Evolutionary conservation across 495 filamentous ascomycete species (phyloP).

Genomic region (Aspergillus carlsbadensis): DNA sequence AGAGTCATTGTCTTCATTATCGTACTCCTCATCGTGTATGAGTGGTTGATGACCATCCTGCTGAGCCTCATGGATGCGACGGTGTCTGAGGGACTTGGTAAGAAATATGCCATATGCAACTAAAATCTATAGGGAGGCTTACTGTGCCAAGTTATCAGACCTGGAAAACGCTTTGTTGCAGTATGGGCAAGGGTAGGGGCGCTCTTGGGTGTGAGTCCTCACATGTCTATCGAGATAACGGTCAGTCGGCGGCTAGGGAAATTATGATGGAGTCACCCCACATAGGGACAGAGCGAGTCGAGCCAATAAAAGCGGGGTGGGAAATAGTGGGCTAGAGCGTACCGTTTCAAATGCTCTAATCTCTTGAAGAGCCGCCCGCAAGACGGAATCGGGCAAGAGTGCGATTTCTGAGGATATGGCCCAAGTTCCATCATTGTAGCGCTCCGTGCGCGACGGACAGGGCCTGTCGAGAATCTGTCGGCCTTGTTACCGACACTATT

Average conservation of each 20-base stretch:
- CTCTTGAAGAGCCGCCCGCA: slow-evolving; percentile 98
- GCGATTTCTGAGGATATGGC: slow-evolving; percentile 95
- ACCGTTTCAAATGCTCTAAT: slow-evolving; percentile 98
- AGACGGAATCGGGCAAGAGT: slow-evolving; percentile 97
- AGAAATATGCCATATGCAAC: neutral
- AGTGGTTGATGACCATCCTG: slow-evolving; percentile 64
- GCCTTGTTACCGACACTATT: slow-evolving; percentile 59
- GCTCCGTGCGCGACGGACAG: slow-evolving; percentile 85
- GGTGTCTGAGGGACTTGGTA: slow-evolving; percentile 60
- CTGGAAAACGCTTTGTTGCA: slow-evolving; percentile 98
- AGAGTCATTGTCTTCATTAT: slow-evolving; percentile 70
- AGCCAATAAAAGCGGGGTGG: slow-evolving; percentile 12
- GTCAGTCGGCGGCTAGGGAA: slow-evolving; percentile 61
- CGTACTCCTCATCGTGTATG: slow-evolving; percentile 71
- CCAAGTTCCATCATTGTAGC: slow-evolving; percentile 96
- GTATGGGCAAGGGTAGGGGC: slow-evolving; percentile 93
- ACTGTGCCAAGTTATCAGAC: slow-evolving; percentile 98
- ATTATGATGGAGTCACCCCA: slow-evolving; percentile 26
- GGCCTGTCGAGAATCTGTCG: slow-evolving; percentile 65
- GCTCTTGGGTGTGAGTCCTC: slow-evolving; percentile 98
- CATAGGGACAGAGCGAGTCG: slow-evolving; percentile 11
- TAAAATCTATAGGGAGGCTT: slow-evolving; percentile 41
- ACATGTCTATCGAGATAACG: slow-evolving; percentile 73
- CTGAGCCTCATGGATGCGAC: slow-evolving; percentile 86
- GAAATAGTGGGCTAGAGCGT: slow-evolving; percentile 45